Evolutionary conservation across 2,329 filamentous ascomycete species (phyloP).

Genomic region (Fusarium oligoseptatum): DNA sequence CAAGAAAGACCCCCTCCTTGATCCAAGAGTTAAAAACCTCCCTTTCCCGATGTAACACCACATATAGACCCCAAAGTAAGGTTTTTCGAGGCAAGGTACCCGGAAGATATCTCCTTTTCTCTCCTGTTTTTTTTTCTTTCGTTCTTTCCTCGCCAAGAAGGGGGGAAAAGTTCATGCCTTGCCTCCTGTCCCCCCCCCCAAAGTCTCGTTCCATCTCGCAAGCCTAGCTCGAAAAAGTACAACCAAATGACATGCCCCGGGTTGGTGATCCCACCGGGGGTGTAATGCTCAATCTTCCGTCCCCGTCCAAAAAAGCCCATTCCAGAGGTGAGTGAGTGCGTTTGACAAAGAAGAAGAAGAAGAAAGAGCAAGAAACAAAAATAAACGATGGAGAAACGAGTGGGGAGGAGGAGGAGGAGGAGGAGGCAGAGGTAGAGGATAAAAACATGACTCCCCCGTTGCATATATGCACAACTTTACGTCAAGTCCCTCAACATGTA

Average conservation of each 20-base stretch:
- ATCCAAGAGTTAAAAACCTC: slow-evolving; percentile 3
- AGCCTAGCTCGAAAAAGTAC: slow-evolving; percentile 40
- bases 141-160: neutral
- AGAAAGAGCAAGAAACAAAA: slow-evolving; percentile 31
- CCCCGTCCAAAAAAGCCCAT: slow-evolving; percentile 11
- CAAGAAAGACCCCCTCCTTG: slow-evolving; percentile 12
- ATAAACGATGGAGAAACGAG: slow-evolving; percentile 17
- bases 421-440: slow-evolving; percentile 22
- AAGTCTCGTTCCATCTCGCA: slow-evolving; percentile 29
- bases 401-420: neutral
- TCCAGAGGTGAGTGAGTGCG: slow-evolving; percentile 16
- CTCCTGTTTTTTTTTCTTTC: neutral
- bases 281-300: slow-evolving; percentile 21
- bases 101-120: slow-evolving; percentile 5
- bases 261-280: neutral
- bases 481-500: slow-evolving; percentile 13
- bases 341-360: slow-evolving; percentile 23
- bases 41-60: slow-evolving; percentile 43
- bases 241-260: slow-evolving; percentile 27
- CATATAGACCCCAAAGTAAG: slow-evolving; percentile 37
- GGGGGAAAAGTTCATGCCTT: slow-evolving; percentile 4
- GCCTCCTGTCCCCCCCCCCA: neutral
- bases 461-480: slow-evolving; percentile 37
- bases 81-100: slow-evolving; percentile 40
- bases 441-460: slow-evolving; percentile 10